phyloP scores from a whole-genome alignment of 1,139 yeast genomes.

The Candida albicans region DNA sequence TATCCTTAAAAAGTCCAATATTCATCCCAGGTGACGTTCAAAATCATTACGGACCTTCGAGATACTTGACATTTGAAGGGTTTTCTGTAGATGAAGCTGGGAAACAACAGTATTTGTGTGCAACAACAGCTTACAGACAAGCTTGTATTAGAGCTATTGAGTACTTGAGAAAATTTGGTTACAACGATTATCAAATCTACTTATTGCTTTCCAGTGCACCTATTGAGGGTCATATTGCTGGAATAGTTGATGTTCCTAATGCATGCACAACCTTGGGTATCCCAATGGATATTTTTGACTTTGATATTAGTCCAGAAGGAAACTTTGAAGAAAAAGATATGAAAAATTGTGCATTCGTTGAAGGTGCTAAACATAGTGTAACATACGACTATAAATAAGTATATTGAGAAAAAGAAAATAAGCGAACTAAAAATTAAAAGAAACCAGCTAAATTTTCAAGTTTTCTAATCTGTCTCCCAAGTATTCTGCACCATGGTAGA shows the following conservation, averaged over 20 bases:
- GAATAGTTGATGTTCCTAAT: slow-evolving; percentile 53
- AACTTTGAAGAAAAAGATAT: slow-evolving; percentile 22
- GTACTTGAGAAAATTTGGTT: slow-evolving; percentile 48
- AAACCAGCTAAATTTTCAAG: slow-evolving; percentile 2
- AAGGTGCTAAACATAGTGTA: slow-evolving; percentile 12
- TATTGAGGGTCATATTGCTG: slow-evolving; percentile 51
- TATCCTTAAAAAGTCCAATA: slow-evolving; percentile 46
- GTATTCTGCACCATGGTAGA: slow-evolving; percentile 17
- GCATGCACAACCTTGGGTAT: slow-evolving; percentile 51
- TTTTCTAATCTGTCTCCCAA: slow-evolving; percentile 11
- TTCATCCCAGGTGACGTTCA: slow-evolving; percentile 50
- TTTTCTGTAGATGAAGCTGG: slow-evolving; percentile 50
- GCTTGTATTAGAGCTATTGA: slow-evolving; percentile 50
- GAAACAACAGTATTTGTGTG: slow-evolving; percentile 42
- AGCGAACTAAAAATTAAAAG: not conserved
- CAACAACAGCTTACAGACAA: slow-evolving; percentile 51
- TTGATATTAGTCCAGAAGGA: slow-evolving; percentile 46
- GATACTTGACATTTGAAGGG: slow-evolving; percentile 53
- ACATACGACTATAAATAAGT: slow-evolving; percentile 11
- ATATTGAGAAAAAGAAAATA: not conserved
- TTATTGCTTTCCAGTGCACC: slow-evolving; percentile 48
- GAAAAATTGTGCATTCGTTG: slow-evolving; percentile 41
- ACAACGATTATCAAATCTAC: slow-evolving; percentile 51
- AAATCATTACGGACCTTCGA: slow-evolving; percentile 44
- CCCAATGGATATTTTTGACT: slow-evolving; percentile 53